Base-by-base conservation (phyloP, 2,329 filamentous ascomycete genomes). In the Pseudopyricularia cyperi region DNA sequence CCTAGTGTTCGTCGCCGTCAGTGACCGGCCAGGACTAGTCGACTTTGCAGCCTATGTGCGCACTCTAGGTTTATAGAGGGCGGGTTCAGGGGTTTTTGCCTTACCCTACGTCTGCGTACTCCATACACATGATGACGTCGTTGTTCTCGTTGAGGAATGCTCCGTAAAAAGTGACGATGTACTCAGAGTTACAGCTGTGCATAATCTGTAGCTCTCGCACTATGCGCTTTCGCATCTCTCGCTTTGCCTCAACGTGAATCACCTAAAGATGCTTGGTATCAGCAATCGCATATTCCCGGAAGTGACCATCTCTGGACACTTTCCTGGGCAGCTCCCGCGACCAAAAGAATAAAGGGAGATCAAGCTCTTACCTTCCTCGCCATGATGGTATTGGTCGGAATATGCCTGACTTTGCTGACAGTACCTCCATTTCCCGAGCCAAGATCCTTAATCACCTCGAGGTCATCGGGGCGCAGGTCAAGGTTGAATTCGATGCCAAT, bases 111-210 rank as follows among this genome's bases (percentile, higher is more conserved):
- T 98, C 93, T 89, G 95, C 95, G 66, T 98, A 97, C 68, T 98
- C 93, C 93, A 98, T 98, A 68, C 93, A 98, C 84, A 98, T 91
- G 60, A 97, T 94, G 54, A 98, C 94, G 71, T 98, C 93, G 64
- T 94, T 91, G 56, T 89, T 89, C 63, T 94, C 87, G 65, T 95
- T 97, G 63, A 97, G 79, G 65, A 97, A 98, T 35, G 93, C 93
- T 55, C 93, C 93, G 63, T 97, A 97, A 68, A 96, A 98, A 52
- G 86, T 95, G 55, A 98, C 93, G 62, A 98, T 97, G 67, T 94
- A 90, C 55, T 93, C 87, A 22, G 88, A 96, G 63, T 95, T 93
- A 69, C 93, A 98, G 63, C 94, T 89, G 65, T 96, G 90, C 83
- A 97, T 97, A 59, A 98, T 96, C 65, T 96, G 90, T 51, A 98